Evolutionary conservation across 2,329 filamentous ascomycete genomes (phyloP), one percentile per base, ranked within the genome.

Genomic region (Exophiala aquamarina): DNA sequence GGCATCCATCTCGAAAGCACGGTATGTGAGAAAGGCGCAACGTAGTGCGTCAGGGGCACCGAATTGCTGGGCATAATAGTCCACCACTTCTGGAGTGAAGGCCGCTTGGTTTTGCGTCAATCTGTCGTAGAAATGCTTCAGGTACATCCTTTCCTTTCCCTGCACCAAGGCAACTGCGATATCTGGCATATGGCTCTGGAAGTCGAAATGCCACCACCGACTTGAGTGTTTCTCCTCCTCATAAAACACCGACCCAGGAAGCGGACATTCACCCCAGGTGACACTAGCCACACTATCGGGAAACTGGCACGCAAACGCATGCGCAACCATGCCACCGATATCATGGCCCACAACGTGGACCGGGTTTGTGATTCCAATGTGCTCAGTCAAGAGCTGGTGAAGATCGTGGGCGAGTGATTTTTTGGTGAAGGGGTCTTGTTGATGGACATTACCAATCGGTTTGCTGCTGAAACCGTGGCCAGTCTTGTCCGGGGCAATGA

Each of bases 311-410:
- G 66, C 70, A 47, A 71, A 71, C 3, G 69, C 66, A 48, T 69
- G 68, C 0, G 70, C 69, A 19, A 75, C 66, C 70, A 75, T 75
- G 33, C 70, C 71, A 13, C 72, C 70, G 15, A 75, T 74, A 44
- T 75, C 72, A 42, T 76, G 70, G 8, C 72, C 72, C 0, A 75
- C 65, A 3, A 75, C 55, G 47, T 75, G 70, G 3, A 72, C 60
- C 10, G 66, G 63, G 11, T 67, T 58, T 11, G 60, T 61, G 55
- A 72, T 65, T 1, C 56, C 52, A 0, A 74, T 55, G 4, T 63
- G 57, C 19, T 55, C 40, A 9, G 54, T 54, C 4, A 66, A 47
- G 3, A 68, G 51, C 7, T 44, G 54, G 43, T 67, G 58, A 1
- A 76, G 52, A 44, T 74, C 70, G 3, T 59, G 52, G 3, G 71